A percentile compares a stretch with the other conserved stretches of the same genome.
phyloP scores from a whole-genome alignment of 2,329 filamentous ascomycete genomes.

The Microsporum canis region DNA sequence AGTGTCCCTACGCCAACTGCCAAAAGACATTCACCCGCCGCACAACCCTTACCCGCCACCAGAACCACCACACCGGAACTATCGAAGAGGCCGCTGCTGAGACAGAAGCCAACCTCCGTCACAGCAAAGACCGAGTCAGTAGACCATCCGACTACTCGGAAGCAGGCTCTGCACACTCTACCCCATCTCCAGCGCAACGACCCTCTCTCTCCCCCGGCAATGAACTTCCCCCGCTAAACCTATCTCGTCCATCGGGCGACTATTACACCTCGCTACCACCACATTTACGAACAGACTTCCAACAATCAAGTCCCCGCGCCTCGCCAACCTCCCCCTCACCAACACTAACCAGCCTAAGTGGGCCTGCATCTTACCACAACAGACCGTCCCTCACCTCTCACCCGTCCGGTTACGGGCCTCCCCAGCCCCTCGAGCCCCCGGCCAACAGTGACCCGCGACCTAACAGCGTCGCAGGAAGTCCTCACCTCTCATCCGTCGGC shows the following conservation, averaged over 20 bases:
- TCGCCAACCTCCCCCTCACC: conserved; percentile 42
- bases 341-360: conserved; percentile 48
- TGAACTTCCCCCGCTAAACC: conserved; percentile 58
- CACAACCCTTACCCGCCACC: conserved; percentile 87
- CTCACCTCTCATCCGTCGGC: conserved; percentile 68
- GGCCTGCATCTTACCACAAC: conserved; percentile 30
- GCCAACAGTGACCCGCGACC: conserved; percentile 63
- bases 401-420: conserved; percentile 69
- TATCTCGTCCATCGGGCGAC: conserved; percentile 58
- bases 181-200: conserved; percentile 72
- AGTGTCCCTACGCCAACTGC: conserved; percentile 93
- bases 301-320: conserved; percentile 50
- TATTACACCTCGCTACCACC: conserved; percentile 74
- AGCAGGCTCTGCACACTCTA: conserved; percentile 43
- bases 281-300: conserved; percentile 67
- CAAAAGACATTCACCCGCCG: conserved; percentile 97
- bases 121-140: conserved; percentile 31
- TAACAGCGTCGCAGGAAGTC: conserved; percentile 67
- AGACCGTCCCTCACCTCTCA: conserved; percentile 67
- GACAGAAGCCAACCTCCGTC: conserved; percentile 72
- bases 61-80: conserved; percentile 90
- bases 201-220: conserved; percentile 68
- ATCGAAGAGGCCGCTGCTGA: conserved; percentile 86
- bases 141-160: conserved; percentile 35
- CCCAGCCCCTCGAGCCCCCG: conserved; percentile 71